These are phyloP conservation scores for Ceratocystis papillata DNA, from an alignment of 2,329 filamentous ascomycete genomes.

Conservation along the genomic window DNA sequence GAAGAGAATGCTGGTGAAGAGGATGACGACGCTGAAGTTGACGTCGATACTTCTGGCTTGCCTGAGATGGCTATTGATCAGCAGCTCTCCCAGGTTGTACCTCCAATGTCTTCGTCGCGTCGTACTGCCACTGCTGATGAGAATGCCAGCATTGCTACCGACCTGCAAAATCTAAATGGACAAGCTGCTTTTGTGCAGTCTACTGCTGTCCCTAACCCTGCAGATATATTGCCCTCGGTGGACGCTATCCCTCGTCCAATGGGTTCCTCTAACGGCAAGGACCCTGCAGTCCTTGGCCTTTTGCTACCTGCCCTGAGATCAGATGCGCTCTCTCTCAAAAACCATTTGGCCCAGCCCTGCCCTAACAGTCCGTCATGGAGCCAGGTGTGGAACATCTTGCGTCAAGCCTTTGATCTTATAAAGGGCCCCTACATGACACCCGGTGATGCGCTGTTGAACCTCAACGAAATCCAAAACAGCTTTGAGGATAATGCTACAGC, in stretches of 20 bases:
- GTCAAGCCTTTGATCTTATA: constrained; percentile 27
- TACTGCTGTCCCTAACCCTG: constrained; percentile 21
- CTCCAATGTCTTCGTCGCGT: constrained; percentile 17
- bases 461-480: constrained; percentile 23
- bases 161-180: constrained; percentile 26
- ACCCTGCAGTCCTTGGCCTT: constrained; percentile 26
- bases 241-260: constrained; percentile 18
- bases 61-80: constrained; percentile 22
- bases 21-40: neutral
- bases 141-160: constrained; percentile 25
- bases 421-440: constrained; percentile 29
- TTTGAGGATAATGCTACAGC: constrained; percentile 13
- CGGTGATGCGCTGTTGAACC: constrained; percentile 30
- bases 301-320: constrained; percentile 29
- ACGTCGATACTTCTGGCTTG: constrained; percentile 13
- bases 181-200: constrained; percentile 24
- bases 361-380: constrained; percentile 24
- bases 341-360: constrained; percentile 26
- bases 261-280: neutral
- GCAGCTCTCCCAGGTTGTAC: constrained; percentile 11
- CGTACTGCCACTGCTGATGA: constrained; percentile 23
- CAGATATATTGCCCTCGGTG: constrained; percentile 20
- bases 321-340: constrained; percentile 29
- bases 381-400: constrained; percentile 24
- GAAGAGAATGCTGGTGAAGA: constrained; percentile 15